These are phyloP conservation scores for Irpex sp. DNA, from an alignment of 1,284 basidiomycete genomes.

Conservation along the genomic window DNA sequence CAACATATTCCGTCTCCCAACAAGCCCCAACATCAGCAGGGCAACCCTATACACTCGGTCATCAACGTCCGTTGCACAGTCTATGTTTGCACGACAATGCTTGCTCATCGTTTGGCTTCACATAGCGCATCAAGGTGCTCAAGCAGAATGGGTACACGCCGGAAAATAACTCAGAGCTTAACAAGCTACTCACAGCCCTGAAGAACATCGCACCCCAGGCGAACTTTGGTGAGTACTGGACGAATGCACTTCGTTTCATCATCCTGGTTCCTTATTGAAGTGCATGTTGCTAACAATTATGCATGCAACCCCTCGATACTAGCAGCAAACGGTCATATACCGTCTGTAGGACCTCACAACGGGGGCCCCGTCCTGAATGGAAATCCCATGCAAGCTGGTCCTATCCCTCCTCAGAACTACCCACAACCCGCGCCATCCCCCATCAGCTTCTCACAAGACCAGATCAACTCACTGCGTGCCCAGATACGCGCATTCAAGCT, in stretches of 20 bases:
- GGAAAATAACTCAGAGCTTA: constrained; percentile 33
- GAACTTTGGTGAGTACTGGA: constrained; percentile 21
- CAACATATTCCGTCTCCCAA: not conserved
- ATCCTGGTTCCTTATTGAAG: not conserved
- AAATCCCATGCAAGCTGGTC: constrained; percentile 26
- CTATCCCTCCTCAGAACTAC: constrained; percentile 26
- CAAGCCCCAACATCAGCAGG: not conserved
- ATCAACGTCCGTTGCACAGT: not conserved
- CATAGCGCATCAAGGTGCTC: constrained; percentile 32
- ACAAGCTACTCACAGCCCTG: constrained; percentile 28
- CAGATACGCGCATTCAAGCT: constrained; percentile 92
- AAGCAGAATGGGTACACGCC: constrained; percentile 29
- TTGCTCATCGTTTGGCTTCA: not conserved
- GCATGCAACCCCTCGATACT: constrained; percentile 10
- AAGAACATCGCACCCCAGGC: constrained; percentile 21
- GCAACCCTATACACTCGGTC: constrained; percentile 7
- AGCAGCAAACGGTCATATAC: constrained; percentile 8
- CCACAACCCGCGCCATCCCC: constrained; percentile 48
- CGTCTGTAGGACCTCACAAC: constrained; percentile 18
- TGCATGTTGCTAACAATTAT: constrained; percentile 9
- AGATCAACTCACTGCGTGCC: constrained; percentile 80
- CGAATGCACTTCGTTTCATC: not conserved
- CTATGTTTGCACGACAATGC: not conserved
- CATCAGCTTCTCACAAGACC: constrained; percentile 80
- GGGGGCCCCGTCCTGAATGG: constrained; percentile 24